Base-by-base conservation (phyloP, 1,284 basidiomycete genomes). In the Naganishia cerealis region DNA sequence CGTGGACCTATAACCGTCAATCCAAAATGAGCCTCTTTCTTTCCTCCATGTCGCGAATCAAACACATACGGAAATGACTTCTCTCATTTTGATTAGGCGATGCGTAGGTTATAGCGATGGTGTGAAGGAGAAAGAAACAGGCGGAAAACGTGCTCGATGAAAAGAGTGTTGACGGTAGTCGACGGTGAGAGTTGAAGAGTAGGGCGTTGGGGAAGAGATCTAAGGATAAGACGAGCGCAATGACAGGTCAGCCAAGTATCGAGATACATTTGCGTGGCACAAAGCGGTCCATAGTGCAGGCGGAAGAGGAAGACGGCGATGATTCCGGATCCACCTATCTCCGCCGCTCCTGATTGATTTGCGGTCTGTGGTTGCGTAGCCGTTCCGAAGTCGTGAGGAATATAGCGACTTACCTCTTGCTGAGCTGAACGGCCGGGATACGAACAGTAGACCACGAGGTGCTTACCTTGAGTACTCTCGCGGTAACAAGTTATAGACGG, bases 1-100 rank as follows among this genome's bases (percentile, higher is more conserved):
- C 80, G 78, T 81, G 80, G 68, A 80, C 72, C 79, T 80, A 66
- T 33, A 29, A 43, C 16, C 29, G 40, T 52, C 21, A 38, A n/a
- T 65, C 48, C 52, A 43, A 57, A 65, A 33, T 57, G 29, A 67
- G 52, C 33, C 16, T 43, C 26, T 33, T 8, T 39, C n/a, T 33
- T 7, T 56, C 3, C 1, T 29, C 29, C 36, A 24, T 42, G 29
- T 39, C 29, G 38, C 2, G 9, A 62, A 42, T n/a, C 13, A 68
- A 66, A 68, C 57, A 73, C 73, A 68, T 70, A 75, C 71, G 70
- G 72, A 73, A 54, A 75, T 73, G 57, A 75, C 74, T 72, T 75
- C 74, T 68, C 74, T 69, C 74, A 73, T 75, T 63, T 56, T 70
- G 42, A 56, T 18, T 38, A 13, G 18, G 43, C 36, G 33, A 26